phyloP scores from a whole-genome alignment of 768 basidiomycete species.

The Gymnopilus dilepis region DNA sequence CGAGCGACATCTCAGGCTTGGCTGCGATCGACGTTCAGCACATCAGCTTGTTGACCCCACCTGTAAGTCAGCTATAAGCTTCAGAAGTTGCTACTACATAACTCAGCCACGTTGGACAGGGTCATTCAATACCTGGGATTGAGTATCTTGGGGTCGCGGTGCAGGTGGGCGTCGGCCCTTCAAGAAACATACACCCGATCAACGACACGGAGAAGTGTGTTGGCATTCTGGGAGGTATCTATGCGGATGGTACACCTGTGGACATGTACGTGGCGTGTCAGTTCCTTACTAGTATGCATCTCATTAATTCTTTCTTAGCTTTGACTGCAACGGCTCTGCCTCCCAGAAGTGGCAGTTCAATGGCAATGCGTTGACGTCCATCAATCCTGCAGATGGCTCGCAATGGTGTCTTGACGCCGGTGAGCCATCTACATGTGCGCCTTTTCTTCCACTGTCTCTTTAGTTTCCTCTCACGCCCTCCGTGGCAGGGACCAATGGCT shows the following conservation, averaged over 20 bases:
- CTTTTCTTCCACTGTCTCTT: background rate
- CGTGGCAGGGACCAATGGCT: constrained; percentile 9
- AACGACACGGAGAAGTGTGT: constrained; percentile 10
- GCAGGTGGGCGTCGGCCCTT: background rate
- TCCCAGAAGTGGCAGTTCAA: constrained; percentile 16
- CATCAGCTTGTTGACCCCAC: background rate
- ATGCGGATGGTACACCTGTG: constrained; percentile 8
- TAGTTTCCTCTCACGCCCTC: background rate
- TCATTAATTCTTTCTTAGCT: background rate
- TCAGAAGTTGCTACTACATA: background rate
- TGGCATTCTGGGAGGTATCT: constrained; percentile 2
- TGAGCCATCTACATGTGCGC: constrained; percentile 4
- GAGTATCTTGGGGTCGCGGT: background rate
- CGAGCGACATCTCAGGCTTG: constrained; percentile 4
- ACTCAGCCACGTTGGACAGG: background rate
- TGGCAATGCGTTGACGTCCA: constrained; percentile 1
- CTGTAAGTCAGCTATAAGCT: background rate
- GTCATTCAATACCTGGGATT: background rate
- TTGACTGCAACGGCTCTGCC: constrained; percentile 7
- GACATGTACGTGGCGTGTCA: background rate
- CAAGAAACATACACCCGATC: constrained; percentile 5
- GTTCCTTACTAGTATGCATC: background rate
- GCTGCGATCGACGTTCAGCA: constrained; percentile 13
- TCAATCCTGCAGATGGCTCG: constrained; percentile 10
- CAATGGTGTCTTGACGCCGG: constrained; percentile 18